Evolutionary conservation across 768 basidiomycete species (phyloP).

Genomic region (Dentipellis sp.): DNA sequence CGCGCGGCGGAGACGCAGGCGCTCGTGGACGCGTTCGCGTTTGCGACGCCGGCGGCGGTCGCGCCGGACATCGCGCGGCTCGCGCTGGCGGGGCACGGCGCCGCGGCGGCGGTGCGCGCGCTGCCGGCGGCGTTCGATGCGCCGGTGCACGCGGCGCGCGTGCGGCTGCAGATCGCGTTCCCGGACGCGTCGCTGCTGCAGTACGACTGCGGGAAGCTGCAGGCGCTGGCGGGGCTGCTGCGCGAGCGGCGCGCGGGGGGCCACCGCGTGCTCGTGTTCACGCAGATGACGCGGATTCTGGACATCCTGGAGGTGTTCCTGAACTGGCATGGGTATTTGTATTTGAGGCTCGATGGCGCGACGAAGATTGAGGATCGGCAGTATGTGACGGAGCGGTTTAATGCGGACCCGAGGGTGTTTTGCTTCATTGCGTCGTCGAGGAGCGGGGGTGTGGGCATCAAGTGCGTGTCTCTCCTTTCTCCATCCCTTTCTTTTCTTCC

Average conservation of each 20-base stretch:
- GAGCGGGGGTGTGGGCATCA: constrained; percentile 88
- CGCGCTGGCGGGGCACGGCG: constrained; percentile 39
- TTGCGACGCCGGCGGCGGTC: constrained; percentile 71
- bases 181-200: constrained; percentile 84
- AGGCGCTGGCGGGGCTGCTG: constrained; percentile 69
- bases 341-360: constrained; percentile 88
- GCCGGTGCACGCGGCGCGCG: constrained; percentile 59
- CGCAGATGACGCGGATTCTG: constrained; percentile 91
- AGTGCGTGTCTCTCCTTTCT: constrained; percentile 40
- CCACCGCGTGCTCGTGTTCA: constrained; percentile 90
- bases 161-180: constrained; percentile 89
- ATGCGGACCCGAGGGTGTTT: constrained; percentile 66
- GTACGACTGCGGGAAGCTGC: constrained; percentile 95
- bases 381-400: constrained; percentile 83
- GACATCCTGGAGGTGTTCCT: constrained; percentile 93
- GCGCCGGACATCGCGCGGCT: constrained; percentile 64
- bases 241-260: constrained; percentile 80
- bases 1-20: constrained; percentile 47
- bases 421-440: constrained; percentile 85
- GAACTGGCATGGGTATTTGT: constrained; percentile 87
- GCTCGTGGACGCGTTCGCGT: constrained; percentile 63
- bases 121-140: constrained; percentile 46
- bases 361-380: constrained; percentile 94
- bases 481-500: constrained; percentile 14
- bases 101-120: constrained; percentile 9